Percentiles rank a stretch among this genome's conserved stretches.
Conservation (phyloP, 495 filamentous ascomycete species). For the Aspergillus saccharolyticus region DNA sequence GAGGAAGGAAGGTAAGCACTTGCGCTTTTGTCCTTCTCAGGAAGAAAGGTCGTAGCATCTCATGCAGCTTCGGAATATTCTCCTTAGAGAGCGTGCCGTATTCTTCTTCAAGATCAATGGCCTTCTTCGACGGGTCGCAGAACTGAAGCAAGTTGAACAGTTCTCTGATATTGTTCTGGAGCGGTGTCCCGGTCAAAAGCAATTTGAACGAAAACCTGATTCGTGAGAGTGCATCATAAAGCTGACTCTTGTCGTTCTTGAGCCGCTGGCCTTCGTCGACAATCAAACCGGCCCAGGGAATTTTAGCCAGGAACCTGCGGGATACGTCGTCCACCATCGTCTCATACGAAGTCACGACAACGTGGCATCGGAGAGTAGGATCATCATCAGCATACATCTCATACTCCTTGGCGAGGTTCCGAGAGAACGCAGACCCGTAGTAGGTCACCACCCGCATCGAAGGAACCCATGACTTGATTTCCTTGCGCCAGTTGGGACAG, state of each 20-base stretch:
- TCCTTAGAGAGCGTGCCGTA: slow-evolving; percentile 72
- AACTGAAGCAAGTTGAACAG: slow-evolving; percentile 96
- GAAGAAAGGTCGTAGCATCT: slow-evolving; percentile 80
- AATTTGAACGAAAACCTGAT: slow-evolving; percentile 76
- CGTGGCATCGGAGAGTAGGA: slow-evolving; percentile 69
- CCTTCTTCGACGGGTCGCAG: slow-evolving; percentile 64
- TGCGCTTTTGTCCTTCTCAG: slow-evolving; percentile 80
- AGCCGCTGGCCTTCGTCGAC: slow-evolving; percentile 96
- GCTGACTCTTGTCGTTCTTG: slow-evolving; percentile 82
- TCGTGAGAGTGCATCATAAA: slow-evolving; percentile 67
- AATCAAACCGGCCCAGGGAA: slow-evolving; percentile 83
- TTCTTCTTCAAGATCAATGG: slow-evolving; percentile 65
- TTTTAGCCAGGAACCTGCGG: slow-evolving; percentile 53
- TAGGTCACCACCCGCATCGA: slow-evolving; percentile 83
- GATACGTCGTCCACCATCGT: slow-evolving; percentile 67
- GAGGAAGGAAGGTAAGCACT: slow-evolving; percentile 83
- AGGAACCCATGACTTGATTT: slow-evolving; percentile 93
- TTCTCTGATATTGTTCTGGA: slow-evolving; percentile 94
- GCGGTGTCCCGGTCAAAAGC: slow-evolving; percentile 81
- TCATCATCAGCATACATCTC: slow-evolving; percentile 73
- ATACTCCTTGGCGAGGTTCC: slow-evolving; percentile 64
- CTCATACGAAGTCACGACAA: slow-evolving; percentile 94
- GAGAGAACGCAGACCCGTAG: slow-evolving; percentile 67
- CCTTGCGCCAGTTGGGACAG: slow-evolving; percentile 92
- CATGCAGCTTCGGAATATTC: slow-evolving; percentile 73